Evolutionary conservation across 1,284 basidiomycete species (phyloP), one percentile per base, ranked within the genome.

Genomic region (Naganishia cerealis): DNA sequence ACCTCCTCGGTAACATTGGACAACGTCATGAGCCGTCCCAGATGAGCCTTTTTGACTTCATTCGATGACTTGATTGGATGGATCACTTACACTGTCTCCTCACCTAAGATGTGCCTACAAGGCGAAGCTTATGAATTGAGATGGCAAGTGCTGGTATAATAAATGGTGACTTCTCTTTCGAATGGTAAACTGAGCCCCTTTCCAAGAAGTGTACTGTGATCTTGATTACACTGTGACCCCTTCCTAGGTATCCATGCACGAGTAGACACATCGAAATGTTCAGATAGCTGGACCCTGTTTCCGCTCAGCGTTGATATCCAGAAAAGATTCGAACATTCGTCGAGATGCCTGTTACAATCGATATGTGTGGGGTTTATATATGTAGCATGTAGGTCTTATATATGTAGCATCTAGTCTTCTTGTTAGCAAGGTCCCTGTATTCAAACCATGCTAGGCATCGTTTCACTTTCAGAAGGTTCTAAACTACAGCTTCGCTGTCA

Each of bases 101-200:
- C n/a, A n/a, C n/a, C n/a, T n/a, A n/a, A n/a, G n/a, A n/a, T n/a
- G n/a, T n/a, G n/a, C n/a, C n/a, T n/a, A n/a, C n/a, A n/a, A n/a
- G n/a, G n/a, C n/a, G n/a, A n/a, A n/a, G n/a, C n/a, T n/a, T n/a
- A n/a, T n/a, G n/a, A n/a, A n/a, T n/a, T n/a, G n/a, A n/a, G n/a
- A n/a, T n/a, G n/a, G n/a, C n/a, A n/a, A n/a, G n/a, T n/a, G n/a
- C n/a, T n/a, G n/a, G n/a, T n/a, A n/a, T n/a, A n/a, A n/a, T n/a
- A n/a, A n/a, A n/a, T n/a, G n/a, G n/a, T 72, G 80, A 78, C 71
- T 81, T 81, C 6, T 33, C 29, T 33, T 33, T 33, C 29, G 29
- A 33, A 33, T 33, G 29, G 29, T 33, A 33, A 33, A 6, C 29
- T 33, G 29, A 33, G 29, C 29, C 29, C 6, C 29, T 33, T 33